Base-by-base conservation (phyloP, 176 grass and related monocot species). In the Cymbopogon citratus region DNA sequence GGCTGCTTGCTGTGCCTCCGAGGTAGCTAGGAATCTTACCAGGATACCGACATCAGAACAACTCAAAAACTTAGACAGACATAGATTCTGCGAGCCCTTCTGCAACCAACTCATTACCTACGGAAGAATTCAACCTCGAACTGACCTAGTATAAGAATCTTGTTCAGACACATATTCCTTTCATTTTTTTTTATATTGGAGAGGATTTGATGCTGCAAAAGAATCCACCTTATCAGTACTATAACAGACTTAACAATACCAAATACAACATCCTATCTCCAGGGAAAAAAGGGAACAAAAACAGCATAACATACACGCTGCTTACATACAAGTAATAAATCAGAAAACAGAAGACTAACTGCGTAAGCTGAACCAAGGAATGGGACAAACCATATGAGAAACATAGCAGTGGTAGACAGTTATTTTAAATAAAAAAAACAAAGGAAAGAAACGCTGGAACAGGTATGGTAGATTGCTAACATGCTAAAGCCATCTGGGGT, bases 11-110 rank as follows among this genome's bases (percentile, higher is more conserved):
- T 69, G 8, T 44, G 64, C 52, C 82, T 24, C 62, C 24, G 28
- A 60, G 75, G 62, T 71, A 63, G 66, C 83, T 62, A 79, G 28
- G 54, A 79, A 39, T 12, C 75, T 57, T 80, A 73, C 24, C n/a
- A 18, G 62, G 57, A 66, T 74, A 29, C 59, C 57, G 43, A 86
- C 84, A 54, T 66, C 57, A 12, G 43, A 86, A 73, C 84, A 63
- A 54, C 76, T 56, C 69, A 38, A 74, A 80, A 73, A 14, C 43
- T 65, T 43, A 24, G 10, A 40, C 26, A 10, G 21, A 29, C 3
- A 33, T 21, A 28, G 41, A 51, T 72, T 78, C 66, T 72, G 27
- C 10, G 25, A 46, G 13, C 3, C 48, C 52, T 83, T 65, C 71
- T 28, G 23, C 61, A 27, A 2, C 34, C 31, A 61, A 73, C 57